Percentiles rank a stretch among this genome's conserved stretches.
phyloP scores from a whole-genome alignment of 306 rosid species.

The Ziziphus jujuba region DNA sequence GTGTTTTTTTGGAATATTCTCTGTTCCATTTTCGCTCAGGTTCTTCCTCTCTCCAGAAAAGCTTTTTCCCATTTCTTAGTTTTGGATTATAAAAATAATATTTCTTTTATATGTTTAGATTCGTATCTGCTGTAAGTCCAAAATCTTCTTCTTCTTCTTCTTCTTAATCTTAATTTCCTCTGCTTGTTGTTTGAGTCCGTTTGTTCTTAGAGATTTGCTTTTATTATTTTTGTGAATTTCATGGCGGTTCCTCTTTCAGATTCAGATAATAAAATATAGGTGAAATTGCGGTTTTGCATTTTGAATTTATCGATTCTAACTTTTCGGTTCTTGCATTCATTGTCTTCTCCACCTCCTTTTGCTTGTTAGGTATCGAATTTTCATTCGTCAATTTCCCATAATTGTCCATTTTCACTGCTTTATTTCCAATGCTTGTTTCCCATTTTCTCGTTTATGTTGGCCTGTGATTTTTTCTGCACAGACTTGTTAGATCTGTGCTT shows the following conservation, averaged over 20 bases:
- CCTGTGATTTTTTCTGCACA: not conserved
- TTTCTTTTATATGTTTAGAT: not conserved
- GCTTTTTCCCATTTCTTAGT: not conserved
- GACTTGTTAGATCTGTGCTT: not conserved
- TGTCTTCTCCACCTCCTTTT: not conserved
- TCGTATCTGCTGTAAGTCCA: constrained; percentile 3
- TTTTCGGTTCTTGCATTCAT: not conserved
- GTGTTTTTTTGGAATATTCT: constrained; percentile 4
- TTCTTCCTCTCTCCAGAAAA: not conserved
- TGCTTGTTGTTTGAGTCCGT: not conserved
- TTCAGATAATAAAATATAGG: constrained; percentile 8
- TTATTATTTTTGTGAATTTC: not conserved
- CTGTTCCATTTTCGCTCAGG: constrained; percentile 10
- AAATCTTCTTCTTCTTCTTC: not conserved
- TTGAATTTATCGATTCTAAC: not conserved
- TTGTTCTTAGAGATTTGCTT: too few species aligned
- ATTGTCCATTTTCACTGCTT: not conserved
- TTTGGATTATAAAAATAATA: too few species aligned
- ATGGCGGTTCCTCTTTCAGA: constrained; percentile 23
- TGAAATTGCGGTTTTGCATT: not conserved
- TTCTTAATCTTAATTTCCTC: not conserved
- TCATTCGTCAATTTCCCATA: not conserved
- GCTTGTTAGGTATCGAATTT: not conserved
- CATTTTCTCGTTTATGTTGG: not conserved
- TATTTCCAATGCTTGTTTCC: not conserved